A percentile compares a stretch with the other conserved stretches of the same genome.
Evolutionary conservation across 2,329 filamentous ascomycete species (phyloP).

Genomic region (Metarhizium guizhouense): DNA sequence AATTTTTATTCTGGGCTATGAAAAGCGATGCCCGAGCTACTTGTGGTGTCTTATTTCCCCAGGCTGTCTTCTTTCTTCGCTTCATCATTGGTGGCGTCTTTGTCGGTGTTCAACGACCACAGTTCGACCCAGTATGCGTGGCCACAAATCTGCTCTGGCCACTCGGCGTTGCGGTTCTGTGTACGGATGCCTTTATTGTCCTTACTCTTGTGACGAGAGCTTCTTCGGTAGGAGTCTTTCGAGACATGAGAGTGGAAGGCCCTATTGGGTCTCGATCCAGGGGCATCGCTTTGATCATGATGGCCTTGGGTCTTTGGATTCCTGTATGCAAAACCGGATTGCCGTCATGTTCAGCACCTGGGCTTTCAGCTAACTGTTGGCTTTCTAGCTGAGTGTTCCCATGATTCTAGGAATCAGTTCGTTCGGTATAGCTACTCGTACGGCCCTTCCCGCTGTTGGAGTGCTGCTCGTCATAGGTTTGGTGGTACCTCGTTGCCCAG

Average conservation of each 20-base stretch:
- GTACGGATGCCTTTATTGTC: constrained; percentile 36
- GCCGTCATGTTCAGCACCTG: neutral
- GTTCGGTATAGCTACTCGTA: constrained; percentile 34
- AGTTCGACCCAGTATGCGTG: constrained; percentile 44
- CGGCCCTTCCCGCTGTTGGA: constrained; percentile 41
- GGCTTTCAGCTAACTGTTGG: neutral
- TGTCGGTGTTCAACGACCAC: constrained; percentile 43
- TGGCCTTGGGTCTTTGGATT: constrained; percentile 43
- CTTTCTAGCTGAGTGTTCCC: constrained; percentile 37
- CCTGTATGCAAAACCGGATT: constrained; percentile 31
- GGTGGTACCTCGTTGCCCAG: constrained; percentile 3
- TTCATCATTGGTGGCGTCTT: constrained; percentile 46
- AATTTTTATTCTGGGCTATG: constrained; percentile 44
- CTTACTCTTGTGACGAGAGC: constrained; percentile 30
- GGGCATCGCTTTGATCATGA: constrained; percentile 30
- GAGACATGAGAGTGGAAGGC: constrained; percentile 20
- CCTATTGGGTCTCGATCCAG: constrained; percentile 24
- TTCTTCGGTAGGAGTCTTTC: constrained; percentile 26
- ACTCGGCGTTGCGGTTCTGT: constrained; percentile 35
- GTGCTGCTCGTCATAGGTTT: constrained; percentile 40
- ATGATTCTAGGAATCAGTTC: constrained; percentile 39
- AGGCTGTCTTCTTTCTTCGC: constrained; percentile 36
- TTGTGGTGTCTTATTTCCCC: constrained; percentile 30
- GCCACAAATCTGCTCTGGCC: constrained; percentile 34
- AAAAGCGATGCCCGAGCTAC: constrained; percentile 29